Evolutionary conservation across 805 yeast genomes (phyloP).

Genomic region (Candida manassasensis): DNA sequence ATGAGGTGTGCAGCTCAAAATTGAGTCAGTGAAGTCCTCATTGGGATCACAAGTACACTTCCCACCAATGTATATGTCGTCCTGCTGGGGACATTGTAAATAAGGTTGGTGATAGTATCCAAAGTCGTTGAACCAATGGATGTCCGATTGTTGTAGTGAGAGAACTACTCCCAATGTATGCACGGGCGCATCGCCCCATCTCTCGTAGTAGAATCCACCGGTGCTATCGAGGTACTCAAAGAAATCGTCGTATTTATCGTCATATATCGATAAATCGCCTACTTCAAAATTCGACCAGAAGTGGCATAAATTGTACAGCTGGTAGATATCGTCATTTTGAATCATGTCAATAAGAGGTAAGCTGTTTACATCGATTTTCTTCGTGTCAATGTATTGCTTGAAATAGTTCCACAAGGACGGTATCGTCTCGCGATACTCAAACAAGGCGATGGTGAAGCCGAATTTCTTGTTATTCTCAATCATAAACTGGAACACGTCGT

Average conservation of each 20-base stretch:
- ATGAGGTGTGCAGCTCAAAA: too few species aligned
- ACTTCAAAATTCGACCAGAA: conserved; percentile 81
- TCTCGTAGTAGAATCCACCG: conserved; percentile 81
- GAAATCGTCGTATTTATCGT: conserved; percentile 50
- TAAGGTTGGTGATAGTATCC: conserved; percentile 76
- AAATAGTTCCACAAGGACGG: conserved; percentile 60
- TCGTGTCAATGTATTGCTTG: conserved; percentile 40
- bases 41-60: conserved; percentile 37
- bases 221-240: conserved; percentile 57
- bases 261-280: conserved; percentile 66
- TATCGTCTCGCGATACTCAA: conserved; percentile 60
- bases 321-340: neutral
- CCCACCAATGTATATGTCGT: conserved; percentile 18
- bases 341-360: conserved; percentile 10
- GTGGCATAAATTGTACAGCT: conserved; percentile 63
- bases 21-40: conserved; percentile 34
- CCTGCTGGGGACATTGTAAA: too few species aligned
- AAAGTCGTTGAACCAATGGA: conserved; percentile 69
- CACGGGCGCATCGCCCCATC: conserved; percentile 96
- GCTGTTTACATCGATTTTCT: conserved; percentile 9
- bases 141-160: conserved; percentile 50
- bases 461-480: conserved; percentile 50
- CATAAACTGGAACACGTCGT: conserved; percentile 61
- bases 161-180: conserved; percentile 73
- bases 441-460: conserved; percentile 64